Conservation (phyloP, 805 yeast genomes). For the Hanseniaspora clermontiae region DNA sequence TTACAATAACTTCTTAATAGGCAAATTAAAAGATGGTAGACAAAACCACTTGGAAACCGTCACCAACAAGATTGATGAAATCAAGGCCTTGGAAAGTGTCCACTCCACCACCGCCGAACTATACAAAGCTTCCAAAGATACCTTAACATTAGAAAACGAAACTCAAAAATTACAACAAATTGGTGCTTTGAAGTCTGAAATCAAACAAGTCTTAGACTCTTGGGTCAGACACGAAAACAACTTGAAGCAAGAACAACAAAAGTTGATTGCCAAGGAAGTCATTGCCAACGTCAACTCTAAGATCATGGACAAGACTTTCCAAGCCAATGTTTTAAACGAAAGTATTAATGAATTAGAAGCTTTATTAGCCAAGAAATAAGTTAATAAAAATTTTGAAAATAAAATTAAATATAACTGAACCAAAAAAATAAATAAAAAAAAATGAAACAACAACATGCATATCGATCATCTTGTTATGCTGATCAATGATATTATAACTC, state of each 20-base stretch:
- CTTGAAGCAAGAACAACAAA: conserved; percentile 91
- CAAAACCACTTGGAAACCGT: conserved; percentile 84
- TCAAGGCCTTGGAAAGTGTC: conserved; percentile 80
- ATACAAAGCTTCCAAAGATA: conserved; percentile 90
- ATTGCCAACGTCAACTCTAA: conserved; percentile 80
- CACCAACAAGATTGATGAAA: conserved; percentile 78
- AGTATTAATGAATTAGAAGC: conserved; percentile 86
- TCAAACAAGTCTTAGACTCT: conserved; percentile 89
- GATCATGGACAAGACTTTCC: conserved; percentile 78
- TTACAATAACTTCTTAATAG: conserved; percentile 6
- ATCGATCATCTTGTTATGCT: no score
- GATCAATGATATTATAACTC: neutral
- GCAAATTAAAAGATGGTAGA: conserved; percentile 42
- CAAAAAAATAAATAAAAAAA: no score
- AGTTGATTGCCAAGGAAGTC: conserved; percentile 75
- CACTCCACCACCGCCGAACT: conserved; percentile 81
- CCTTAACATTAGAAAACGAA: conserved; percentile 89
- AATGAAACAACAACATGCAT: no score
- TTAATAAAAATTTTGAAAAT: neutral
- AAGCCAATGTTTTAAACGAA: conserved; percentile 81
- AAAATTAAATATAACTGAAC: no score
- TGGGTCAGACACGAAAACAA: conserved; percentile 98
- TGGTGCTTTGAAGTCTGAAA: conserved; percentile 77
- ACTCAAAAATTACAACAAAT: conserved; percentile 86
- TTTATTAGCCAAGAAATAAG: conserved; percentile 40